Base-by-base conservation (phyloP, 1,284 basidiomycete species). In the Xanthoconium separans region DNA sequence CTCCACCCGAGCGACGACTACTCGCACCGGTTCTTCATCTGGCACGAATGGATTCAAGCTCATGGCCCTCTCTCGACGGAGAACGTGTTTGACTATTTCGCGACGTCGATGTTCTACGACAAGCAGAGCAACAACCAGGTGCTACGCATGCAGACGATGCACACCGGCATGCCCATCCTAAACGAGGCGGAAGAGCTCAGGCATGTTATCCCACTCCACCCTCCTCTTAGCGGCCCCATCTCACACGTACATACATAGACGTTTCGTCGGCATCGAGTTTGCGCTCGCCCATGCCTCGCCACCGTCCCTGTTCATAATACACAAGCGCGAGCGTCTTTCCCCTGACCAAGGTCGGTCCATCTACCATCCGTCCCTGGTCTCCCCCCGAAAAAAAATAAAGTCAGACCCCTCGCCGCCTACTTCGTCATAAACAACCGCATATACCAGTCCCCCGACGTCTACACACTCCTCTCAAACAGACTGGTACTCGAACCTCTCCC, bases 111-210 rank as follows among this genome's bases (percentile, higher is more conserved):
- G 83, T 93, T 93, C 75, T 94, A 91, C 69, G 91, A 94, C 73
- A 90, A 91, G 68, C 85, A 90, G 70, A 92, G 90, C 70, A 93
- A 89, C 70, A 94, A 94, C 68, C 89, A 93, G 65, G 84, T 90
- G 29, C 74, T 94, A 44, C 85, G 90, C 62, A 94, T 94, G 91
- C 91, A 94, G 71, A 93, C 89, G 0, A 86, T 87, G 73, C 85
- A 89, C 63, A 87, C 87, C 0, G 89, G 87, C 22, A 75, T 83
- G 44, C 82, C 85, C 2, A 73, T 87, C 51, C 71, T 79, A 12
- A 86, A 92, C 59, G 89, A 92, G 69, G 83, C 85, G 13, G 87
- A 89, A 58, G 89, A 93, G 68, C 81, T 94, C 58, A 89, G 77
- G 91, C 89, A 65, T 57, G 82, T 68, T 20, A 45, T 6, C 16